Evolutionary conservation across 2,329 filamentous ascomycete genomes (phyloP).

Genomic region (Penicillium expansum): DNA sequence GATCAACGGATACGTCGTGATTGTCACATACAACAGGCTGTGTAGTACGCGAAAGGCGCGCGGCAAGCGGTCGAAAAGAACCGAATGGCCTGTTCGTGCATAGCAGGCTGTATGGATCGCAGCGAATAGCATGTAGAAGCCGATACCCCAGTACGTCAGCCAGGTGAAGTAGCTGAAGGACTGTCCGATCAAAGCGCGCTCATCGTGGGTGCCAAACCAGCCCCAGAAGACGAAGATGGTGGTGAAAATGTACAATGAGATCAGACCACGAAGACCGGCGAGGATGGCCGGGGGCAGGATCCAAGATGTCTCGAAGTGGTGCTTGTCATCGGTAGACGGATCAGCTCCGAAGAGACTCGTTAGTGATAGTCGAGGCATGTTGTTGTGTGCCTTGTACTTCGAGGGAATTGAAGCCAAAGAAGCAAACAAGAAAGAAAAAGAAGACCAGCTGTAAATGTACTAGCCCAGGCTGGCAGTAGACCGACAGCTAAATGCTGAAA

Average conservation of each 20-base stretch:
- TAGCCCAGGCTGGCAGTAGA: too few species aligned
- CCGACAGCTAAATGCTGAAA: not conserved
- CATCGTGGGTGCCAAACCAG: slow-evolving; percentile 58
- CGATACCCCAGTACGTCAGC: slow-evolving; percentile 77
- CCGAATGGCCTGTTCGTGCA: slow-evolving; percentile 51
- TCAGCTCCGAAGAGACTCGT: slow-evolving; percentile 35
- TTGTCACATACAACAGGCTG: slow-evolving; percentile 60
- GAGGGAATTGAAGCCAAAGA: not conserved
- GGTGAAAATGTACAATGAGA: slow-evolving; percentile 61
- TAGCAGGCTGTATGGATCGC: slow-evolving; percentile 69
- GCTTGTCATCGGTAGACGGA: slow-evolving; percentile 45
- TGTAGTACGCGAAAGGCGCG: slow-evolving; percentile 64
- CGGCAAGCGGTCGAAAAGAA: slow-evolving; percentile 59
- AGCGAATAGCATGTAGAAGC: slow-evolving; percentile 71
- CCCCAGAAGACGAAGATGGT: slow-evolving; percentile 68
- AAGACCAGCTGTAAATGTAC: not conserved
- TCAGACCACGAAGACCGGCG: slow-evolving; percentile 53
- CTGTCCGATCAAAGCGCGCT: slow-evolving; percentile 49
- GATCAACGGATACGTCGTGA: slow-evolving; percentile 64
- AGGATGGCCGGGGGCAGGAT: slow-evolving; percentile 65
- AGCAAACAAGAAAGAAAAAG: not conserved
- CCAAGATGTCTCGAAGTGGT: slow-evolving; percentile 79
- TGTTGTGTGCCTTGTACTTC: not conserved
- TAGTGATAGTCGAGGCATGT: slow-evolving; percentile 20
- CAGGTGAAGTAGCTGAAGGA: slow-evolving; percentile 81